Evolutionary conservation across 2,329 filamentous ascomycete species (phyloP).

Genomic region (Uncinocarpus reesii): DNA sequence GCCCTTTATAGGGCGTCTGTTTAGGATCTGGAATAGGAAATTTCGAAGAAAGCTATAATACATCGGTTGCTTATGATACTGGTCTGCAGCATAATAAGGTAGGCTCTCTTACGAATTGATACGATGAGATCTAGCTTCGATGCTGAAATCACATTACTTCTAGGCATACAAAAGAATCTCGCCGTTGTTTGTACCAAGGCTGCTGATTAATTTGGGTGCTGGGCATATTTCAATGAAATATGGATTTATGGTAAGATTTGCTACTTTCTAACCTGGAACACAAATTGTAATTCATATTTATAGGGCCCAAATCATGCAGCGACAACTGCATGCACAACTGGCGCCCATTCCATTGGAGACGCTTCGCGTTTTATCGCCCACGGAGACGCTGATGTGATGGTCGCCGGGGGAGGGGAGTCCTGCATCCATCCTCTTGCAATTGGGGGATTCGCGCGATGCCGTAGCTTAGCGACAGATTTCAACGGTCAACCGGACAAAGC

Average conservation of each 20-base stretch:
- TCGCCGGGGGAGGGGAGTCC: conserved; percentile 89
- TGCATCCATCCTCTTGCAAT: conserved; percentile 92
- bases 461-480: conserved; percentile 72
- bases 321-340: conserved; percentile 92
- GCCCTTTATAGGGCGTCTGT: conserved; percentile 70
- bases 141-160: no score
- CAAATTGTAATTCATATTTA: background rate
- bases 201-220: conserved; percentile 89
- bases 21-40: conserved; percentile 94
- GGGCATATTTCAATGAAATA: conserved; percentile 91
- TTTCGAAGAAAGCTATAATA: conserved; percentile 79
- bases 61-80: conserved; percentile 63
- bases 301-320: conserved; percentile 84
- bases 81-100: conserved; percentile 46
- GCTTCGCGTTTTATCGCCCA: conserved; percentile 85
- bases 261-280: background rate
- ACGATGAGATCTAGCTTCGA: no score
- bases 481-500: conserved; percentile 61
- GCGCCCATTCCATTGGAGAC: conserved; percentile 88
- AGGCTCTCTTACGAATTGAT: conserved; percentile 54
- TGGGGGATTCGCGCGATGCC: conserved; percentile 77
- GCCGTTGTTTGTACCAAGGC: conserved; percentile 81
- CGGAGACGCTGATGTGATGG: conserved; percentile 87
- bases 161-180: conserved; percentile 89
- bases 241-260: conserved; percentile 52